Evolutionary conservation across 2,329 filamentous ascomycete species (phyloP), one percentile per base, ranked within the genome.

Genomic region (Metarhizium rileyi): DNA sequence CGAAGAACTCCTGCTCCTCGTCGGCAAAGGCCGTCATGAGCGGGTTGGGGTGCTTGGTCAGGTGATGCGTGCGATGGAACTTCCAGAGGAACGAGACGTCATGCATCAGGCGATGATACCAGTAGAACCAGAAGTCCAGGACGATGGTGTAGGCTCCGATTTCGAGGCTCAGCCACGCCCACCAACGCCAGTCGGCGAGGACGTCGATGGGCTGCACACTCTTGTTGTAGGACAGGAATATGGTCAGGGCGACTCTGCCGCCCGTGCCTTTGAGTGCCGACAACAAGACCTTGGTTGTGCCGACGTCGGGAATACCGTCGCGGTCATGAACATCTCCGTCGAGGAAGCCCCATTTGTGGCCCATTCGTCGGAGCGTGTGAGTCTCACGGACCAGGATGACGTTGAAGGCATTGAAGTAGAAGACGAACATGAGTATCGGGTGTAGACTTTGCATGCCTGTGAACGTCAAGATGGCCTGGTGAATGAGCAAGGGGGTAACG

Each of bases 101-200:
- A 51, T 72, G 69, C 66, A 70, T 71, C 10, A 61, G 44, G 2
- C 69, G 64, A 52, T 52, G 47, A 8, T 52, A 52, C 62, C 65
- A 63, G 56, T 70, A 70, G 55, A 70, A 70, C 67, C 68, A 73
- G 46, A 70, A 70, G 54, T 72, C 70, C 4, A 73, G 61, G 5
- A 72, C 57, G 45, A 72, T 61, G 2, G 62, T 63, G 51, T 73
- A 73, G 0, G 71, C 53, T 0, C 66, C 66, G 5, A 69, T 59
- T 35, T 71, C 67, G 5, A 72, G 27, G 0, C 64, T 58, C 0
- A 71, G 61, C 64, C 66, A 68, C 18, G 52, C 53, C 59, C 64
- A 67, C 47, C 56, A 50, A 16, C 26, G 23, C 38, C 49, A 46
- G 33, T 47, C 41, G n/a, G 42, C 23, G 18, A 58, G 20, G 23